Evolutionary conservation across 306 rosid genomes (phyloP).

Genomic region (Benincasa hispida): DNA sequence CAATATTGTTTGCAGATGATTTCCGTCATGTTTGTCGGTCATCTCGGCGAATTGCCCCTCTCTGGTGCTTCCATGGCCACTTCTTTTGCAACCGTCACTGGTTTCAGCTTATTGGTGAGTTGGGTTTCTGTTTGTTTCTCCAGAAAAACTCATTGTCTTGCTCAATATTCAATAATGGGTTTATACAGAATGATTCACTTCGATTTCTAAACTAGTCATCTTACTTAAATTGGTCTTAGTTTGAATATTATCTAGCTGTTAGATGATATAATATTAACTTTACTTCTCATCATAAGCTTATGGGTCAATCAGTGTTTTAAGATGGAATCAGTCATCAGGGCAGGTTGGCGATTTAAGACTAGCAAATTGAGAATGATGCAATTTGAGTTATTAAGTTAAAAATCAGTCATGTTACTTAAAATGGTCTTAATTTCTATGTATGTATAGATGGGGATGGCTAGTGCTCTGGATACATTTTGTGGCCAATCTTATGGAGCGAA

Average conservation of each 20-base stretch:
- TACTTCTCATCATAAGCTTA: too few relatives aligned
- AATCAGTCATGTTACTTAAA: neutral
- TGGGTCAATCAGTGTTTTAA: too few relatives aligned
- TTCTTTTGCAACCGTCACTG: constrained; percentile 63
- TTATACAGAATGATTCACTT: neutral
- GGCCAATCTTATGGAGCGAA: constrained; percentile 65
- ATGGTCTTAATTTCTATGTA: neutral
- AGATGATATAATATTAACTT: too few relatives aligned
- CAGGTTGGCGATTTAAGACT: neutral
- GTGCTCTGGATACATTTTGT: constrained; percentile 64
- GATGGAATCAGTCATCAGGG: too few relatives aligned
- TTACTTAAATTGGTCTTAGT: too few relatives aligned
- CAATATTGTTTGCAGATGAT: constrained; percentile 40
- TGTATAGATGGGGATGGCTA: constrained; percentile 54
- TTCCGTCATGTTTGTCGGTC: constrained; percentile 71
- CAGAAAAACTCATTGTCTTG: neutral
- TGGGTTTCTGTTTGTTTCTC: neutral
- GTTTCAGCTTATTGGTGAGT: constrained; percentile 59
- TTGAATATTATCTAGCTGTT: too few relatives aligned
- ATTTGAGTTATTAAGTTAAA: neutral
- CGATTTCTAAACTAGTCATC: too few relatives aligned
- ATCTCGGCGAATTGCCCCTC: constrained; percentile 46
- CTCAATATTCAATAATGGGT: neutral
- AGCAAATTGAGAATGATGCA: neutral
- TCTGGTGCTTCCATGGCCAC: constrained; percentile 67